These are phyloP conservation scores for Talaromyces verruculosus DNA, from an alignment of 2,329 filamentous ascomycete species.

Conservation along the genomic window DNA sequence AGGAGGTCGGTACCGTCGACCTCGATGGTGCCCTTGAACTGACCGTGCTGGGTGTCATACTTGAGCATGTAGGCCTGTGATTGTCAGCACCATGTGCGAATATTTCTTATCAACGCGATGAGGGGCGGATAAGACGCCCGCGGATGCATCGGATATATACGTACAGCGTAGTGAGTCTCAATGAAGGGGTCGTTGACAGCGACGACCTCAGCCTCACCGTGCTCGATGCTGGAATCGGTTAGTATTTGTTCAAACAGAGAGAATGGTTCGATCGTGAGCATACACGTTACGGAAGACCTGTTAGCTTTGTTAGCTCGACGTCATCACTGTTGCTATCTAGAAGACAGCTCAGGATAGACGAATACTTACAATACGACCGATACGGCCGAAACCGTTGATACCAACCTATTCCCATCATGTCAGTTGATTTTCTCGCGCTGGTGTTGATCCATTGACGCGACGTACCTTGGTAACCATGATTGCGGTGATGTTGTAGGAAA, in stretches of 20 bases:
- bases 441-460: neutral
- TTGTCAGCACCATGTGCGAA: neutral
- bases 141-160: conserved; percentile 42
- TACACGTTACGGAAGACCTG: conserved; percentile 93
- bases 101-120: neutral
- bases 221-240: conserved; percentile 63
- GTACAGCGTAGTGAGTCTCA: conserved; percentile 93
- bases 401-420: conserved; percentile 65
- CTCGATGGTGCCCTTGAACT: conserved; percentile 90
- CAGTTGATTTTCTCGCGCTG: neutral
- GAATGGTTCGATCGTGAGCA: conserved; percentile 37
- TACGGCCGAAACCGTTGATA: conserved; percentile 99
- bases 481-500: conserved; percentile 26
- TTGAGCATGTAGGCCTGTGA: conserved; percentile 96
- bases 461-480: conserved; percentile 41
- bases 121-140: conserved; percentile 11
- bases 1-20: conserved; percentile 70
- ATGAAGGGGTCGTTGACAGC: conserved; percentile 99
- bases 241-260: neutral
- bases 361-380: conserved; percentile 77
- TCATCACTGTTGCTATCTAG: neutral
- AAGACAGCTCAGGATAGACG: neutral
- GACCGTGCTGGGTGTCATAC: conserved; percentile 96
- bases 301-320: conserved; percentile 28
- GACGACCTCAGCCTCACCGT: conserved; percentile 84